Base-by-base conservation (phyloP, 2,329 filamentous ascomycete species). In the Akanthomyces uredinophilus region DNA sequence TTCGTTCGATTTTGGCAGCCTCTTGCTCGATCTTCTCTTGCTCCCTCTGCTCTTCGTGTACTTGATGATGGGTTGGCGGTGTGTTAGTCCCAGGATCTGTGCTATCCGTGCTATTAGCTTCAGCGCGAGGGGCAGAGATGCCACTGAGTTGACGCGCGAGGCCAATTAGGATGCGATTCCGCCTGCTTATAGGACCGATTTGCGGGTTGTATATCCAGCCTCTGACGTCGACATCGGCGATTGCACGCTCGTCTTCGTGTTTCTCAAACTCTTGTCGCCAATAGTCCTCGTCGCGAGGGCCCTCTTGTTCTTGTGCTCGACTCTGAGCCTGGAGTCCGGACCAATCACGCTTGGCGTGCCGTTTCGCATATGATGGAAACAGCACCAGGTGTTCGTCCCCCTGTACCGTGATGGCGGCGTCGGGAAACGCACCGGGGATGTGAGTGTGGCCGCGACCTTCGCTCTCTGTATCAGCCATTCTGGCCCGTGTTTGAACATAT, bases 161-260 rank as follows among this genome's bases (percentile, higher is more conserved):
- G 0, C 93, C 91, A 60, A 99, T 86, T 69, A 97, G 80, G 64
- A 98, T 80, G 43, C 95, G 85, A 70, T 97, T 96, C 70, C 92
- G 92, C 67, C 93, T 84, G 29, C 86, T 94, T 83, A 97, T 87
- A 4, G 91, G 92, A 0, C 92, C 92, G 66, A 83, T 83, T 69
- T 94, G 91, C 20, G 94, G 94, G 44, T 87, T 86, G 74, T 96
- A 99, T 57, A 98, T 85, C 95, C 96, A 99, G 16, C 95, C 95
- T 67, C 94, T 84, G 27, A 99, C 91, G 72, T 99, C 94, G 6
- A 98, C 91, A 71, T 98, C 94, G 1, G 97, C 90, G 4, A 97
- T 80, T 0, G 93, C 92, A 72, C 89, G 90, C 69, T 92, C 87
- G 64, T 94, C 88, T 72, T 96, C 90, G 59, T 88, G 84, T 64